phyloP scores from a whole-genome alignment of 495 filamentous ascomycete species.

The Hypoxylon cercidicola region DNA sequence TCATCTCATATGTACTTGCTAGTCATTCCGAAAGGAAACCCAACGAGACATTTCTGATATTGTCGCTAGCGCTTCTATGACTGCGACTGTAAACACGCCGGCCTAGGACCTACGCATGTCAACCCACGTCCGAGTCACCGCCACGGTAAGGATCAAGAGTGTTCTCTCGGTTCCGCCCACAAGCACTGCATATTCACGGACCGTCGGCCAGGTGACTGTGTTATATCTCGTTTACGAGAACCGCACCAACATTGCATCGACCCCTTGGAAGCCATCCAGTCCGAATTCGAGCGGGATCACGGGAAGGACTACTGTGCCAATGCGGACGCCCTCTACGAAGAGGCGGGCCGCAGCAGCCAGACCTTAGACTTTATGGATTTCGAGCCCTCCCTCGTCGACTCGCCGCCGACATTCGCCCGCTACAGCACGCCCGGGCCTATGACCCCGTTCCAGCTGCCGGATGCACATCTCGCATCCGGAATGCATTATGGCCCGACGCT shows the following conservation, averaged over 20 bases:
- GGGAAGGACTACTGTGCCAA: not conserved
- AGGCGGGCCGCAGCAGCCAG: not conserved
- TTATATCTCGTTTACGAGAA: slow-evolving; percentile 24
- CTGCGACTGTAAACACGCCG: slow-evolving; percentile 32
- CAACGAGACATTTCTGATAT: slow-evolving; percentile 9
- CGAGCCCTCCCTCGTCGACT: not conserved
- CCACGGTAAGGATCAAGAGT: slow-evolving; percentile 34
- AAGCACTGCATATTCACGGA: slow-evolving; percentile 41
- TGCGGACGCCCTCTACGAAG: not conserved
- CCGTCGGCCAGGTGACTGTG: slow-evolving; percentile 20
- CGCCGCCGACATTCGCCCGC: not conserved
- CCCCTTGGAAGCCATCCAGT: not conserved
- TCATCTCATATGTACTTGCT: not conserved
- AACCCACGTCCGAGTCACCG: slow-evolving; percentile 30
- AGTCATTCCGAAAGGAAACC: not conserved
- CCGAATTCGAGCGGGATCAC: not conserved
- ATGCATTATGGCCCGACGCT: not conserved
- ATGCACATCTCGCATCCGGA: not conserved
- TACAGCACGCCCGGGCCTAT: not conserved
- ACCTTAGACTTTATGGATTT: not conserved
- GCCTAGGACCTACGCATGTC: slow-evolving; percentile 25
- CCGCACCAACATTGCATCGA: slow-evolving; percentile 30
- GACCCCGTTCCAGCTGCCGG: not conserved
- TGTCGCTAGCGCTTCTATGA: slow-evolving; percentile 10
- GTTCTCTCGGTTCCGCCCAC: slow-evolving; percentile 33